Evolutionary conservation across 2,329 filamentous ascomycete species (phyloP), one percentile per base, ranked within the genome.

Genomic region (Pseudogymnoascus sp.): DNA sequence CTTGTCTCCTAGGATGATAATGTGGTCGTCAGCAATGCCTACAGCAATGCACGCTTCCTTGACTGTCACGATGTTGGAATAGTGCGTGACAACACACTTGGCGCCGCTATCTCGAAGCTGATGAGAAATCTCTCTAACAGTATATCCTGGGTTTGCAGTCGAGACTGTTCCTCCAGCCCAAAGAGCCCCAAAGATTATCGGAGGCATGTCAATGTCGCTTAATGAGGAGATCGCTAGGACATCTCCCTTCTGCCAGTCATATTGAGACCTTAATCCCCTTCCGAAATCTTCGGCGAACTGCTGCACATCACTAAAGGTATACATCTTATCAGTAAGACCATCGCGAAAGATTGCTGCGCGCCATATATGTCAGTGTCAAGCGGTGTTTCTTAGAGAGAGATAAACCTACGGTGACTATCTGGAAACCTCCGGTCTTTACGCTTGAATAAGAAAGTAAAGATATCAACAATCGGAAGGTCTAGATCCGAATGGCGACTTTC

Each of bases 91-190:
- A 4, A 96, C 74, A 0, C 81, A 88, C 70, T 84, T 88, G 35
- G 89, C 89, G 1, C 82, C 82, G 0, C 87, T 87, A 73, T 93
- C 88, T 68, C 84, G 83, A 63, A 96, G 81, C 76, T 96, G 91
- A 70, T 88, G 90, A 3, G 87, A 84, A 30, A 96, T 81, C 75
- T 96, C 92, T 16, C 90, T 84, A n/a, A 83, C 83, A 0, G 89
- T 94, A 75, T 95, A 95, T 3, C 86, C 84, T 22, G 91, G 91
- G 71, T 96, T 96, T 4, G 90, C 91, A 0, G 91, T 90, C 19
- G 86, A 90, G 14, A 89, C 78, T 61, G 89, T 77, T 42, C 88
- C 91, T 60, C 91, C 91, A 1, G 89, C 88, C 88, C 90, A 96
- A 66, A 88, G 84, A 9, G 84, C 81, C 38, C 91, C 91, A 78